Evolutionary conservation across 257 asterid genomes (phyloP).

Genomic region (Solanum medicagineum): DNA sequence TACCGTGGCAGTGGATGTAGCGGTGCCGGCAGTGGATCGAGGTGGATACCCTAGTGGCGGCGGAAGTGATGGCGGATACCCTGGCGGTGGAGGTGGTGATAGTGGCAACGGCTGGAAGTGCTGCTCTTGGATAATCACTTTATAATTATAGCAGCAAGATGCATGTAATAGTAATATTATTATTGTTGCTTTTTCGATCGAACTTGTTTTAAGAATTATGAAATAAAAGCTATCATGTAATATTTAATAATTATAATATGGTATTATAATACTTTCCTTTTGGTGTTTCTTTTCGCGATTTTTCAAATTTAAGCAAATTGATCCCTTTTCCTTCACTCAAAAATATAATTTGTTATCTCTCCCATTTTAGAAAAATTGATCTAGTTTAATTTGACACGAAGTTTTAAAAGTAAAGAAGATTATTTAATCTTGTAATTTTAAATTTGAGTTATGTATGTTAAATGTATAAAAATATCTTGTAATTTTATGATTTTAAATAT

Average conservation of each 20-base stretch:
- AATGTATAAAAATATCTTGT: too few relatives aligned
- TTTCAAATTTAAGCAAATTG: too few relatives aligned
- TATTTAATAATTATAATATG: background rate
- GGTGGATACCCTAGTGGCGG: conserved; percentile 10
- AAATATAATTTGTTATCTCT: too few relatives aligned
- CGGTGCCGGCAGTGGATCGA: background rate
- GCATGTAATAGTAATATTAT: background rate
- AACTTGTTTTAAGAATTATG: background rate
- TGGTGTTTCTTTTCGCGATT: background rate
- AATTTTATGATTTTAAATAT: too few relatives aligned
- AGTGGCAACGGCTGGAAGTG: background rate
- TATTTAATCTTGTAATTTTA: too few relatives aligned
- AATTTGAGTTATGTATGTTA: too few relatives aligned
- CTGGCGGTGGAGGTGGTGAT: background rate
- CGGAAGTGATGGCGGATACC: background rate
- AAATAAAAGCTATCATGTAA: background rate
- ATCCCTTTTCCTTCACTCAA: too few relatives aligned
- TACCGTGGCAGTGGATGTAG: background rate
- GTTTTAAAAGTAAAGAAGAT: too few relatives aligned
- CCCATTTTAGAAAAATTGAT: too few relatives aligned
- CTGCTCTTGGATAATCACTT: background rate
- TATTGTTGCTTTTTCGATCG: background rate
- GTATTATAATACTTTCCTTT: background rate
- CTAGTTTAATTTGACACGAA: too few relatives aligned
- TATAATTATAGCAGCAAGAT: background rate